Evolutionary conservation across 2,329 filamentous ascomycete genomes (phyloP).

Genomic region (Pochonia chlamydosporia): DNA sequence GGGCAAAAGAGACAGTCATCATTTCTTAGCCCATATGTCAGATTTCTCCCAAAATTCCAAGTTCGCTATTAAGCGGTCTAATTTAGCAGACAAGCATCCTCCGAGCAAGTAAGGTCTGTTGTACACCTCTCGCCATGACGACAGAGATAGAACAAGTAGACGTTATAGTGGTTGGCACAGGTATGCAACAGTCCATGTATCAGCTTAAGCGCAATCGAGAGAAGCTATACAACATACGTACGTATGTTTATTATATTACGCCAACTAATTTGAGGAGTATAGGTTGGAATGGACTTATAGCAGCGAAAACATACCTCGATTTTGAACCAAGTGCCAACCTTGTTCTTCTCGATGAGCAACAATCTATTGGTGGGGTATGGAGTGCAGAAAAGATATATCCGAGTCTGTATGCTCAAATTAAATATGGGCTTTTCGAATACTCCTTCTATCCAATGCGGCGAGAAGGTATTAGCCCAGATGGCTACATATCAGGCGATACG

Average conservation of each 20-base stretch:
- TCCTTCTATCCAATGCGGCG: conserved; percentile 23
- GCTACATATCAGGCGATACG: conserved; percentile 22
- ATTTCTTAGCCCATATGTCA: too few relatives aligned
- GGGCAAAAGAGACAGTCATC: too few relatives aligned
- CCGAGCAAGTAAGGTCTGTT: background rate
- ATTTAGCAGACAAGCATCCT: too few relatives aligned
- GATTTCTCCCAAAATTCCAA: too few relatives aligned
- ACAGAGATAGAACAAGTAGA: background rate
- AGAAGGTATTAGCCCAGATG: conserved; percentile 21
- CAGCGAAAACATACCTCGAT: conserved; percentile 21
- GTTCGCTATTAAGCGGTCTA: too few relatives aligned
- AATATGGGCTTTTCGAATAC: conserved; percentile 27
- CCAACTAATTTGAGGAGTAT: too few relatives aligned
- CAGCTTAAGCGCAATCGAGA: background rate
- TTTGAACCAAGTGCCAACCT: conserved; percentile 17
- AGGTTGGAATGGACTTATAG: conserved; percentile 23
- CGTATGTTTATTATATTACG: too few relatives aligned
- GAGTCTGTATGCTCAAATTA: conserved; percentile 26
- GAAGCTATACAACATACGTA: too few relatives aligned
- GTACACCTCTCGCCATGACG: background rate
- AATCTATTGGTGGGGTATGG: conserved; percentile 21
- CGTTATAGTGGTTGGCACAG: background rate
- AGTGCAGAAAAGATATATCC: conserved; percentile 21
- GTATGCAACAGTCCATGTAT: background rate
- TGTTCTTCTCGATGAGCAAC: conserved; percentile 18